These are phyloP conservation scores for Lithospermum erythrorhizon DNA, from an alignment of 257 asterid species.

Conservation along the genomic window DNA sequence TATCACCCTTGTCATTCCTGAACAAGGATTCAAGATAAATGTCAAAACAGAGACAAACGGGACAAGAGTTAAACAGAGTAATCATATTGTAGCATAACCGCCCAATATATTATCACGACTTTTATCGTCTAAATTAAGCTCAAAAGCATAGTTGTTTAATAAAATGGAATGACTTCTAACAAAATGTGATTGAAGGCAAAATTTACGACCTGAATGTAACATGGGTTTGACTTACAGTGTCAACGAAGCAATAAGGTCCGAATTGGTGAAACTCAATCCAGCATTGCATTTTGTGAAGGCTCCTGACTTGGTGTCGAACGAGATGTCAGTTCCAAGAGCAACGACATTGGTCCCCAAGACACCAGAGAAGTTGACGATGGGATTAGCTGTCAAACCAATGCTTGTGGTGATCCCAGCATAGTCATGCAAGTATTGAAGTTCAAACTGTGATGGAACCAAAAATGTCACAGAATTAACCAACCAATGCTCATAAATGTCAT, in stretches of 20 bases:
- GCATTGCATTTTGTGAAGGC: constrained; percentile 29
- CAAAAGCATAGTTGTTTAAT: too few relatives aligned
- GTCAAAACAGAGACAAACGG: background rate
- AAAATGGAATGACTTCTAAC: too few relatives aligned
- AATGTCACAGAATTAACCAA: background rate
- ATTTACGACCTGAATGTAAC: too few relatives aligned
- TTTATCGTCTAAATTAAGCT: too few relatives aligned
- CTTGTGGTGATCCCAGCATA: constrained; percentile 32
- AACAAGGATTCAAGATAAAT: background rate
- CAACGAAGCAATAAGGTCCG: constrained; percentile 41
- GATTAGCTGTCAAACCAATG: constrained; percentile 44
- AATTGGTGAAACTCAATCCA: constrained; percentile 35
- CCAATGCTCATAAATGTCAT: background rate
- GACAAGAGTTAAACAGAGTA: background rate
- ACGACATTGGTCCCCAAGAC: constrained; percentile 27
- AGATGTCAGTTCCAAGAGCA: constrained; percentile 37
- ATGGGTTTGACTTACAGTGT: constrained; percentile 24
- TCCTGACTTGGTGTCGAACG: constrained; percentile 38
- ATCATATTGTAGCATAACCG: background rate
- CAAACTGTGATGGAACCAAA: constrained; percentile 20
- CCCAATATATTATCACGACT: background rate
- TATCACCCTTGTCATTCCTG: constrained; percentile 44
- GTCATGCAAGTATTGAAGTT: constrained; percentile 40
- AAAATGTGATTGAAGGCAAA: too few relatives aligned
- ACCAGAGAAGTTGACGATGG: constrained; percentile 37